Evolutionary conservation across 2,329 filamentous ascomycete genomes (phyloP).

Genomic region (Zymoseptoria ardabiliae): DNA sequence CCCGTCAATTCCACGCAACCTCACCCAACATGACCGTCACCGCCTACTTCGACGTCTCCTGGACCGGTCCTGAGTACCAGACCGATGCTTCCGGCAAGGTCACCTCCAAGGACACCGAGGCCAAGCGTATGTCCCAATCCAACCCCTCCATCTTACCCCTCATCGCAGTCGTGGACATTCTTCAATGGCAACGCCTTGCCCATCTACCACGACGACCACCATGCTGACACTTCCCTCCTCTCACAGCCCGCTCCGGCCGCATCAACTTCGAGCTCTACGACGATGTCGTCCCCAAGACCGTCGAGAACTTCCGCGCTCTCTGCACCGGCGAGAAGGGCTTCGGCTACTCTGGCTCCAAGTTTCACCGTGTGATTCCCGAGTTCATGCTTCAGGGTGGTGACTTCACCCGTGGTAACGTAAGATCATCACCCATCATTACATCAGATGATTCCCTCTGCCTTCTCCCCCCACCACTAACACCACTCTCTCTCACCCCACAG

Average conservation of each 20-base stretch:
- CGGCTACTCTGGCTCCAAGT: constrained; percentile 73
- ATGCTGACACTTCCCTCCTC: constrained; percentile 16
- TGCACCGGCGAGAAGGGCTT: constrained; percentile 92
- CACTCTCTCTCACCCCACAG: constrained; percentile 38
- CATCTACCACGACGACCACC: not conserved
- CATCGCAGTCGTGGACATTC: not conserved
- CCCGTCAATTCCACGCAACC: constrained; percentile 54
- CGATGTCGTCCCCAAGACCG: constrained; percentile 83
- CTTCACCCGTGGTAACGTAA: constrained; percentile 88
- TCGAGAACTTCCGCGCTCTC: constrained; percentile 90
- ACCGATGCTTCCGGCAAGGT: constrained; percentile 49
- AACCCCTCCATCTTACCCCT: constrained; percentile 14
- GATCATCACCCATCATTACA: constrained; percentile 27
- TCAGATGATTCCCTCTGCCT: too few species aligned
- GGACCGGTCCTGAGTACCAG: constrained; percentile 61
- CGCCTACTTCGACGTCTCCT: constrained; percentile 50
- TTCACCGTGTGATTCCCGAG: constrained; percentile 96
- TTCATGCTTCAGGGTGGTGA: constrained; percentile 99
- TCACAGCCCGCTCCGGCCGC: constrained; percentile 61
- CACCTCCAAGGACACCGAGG: constrained; percentile 32
- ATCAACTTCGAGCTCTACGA: constrained; percentile 88
- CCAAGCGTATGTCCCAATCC: constrained; percentile 51
- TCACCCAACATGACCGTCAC: constrained; percentile 68
- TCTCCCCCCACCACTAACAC: not conserved
- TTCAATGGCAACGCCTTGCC: constrained; percentile 3